Conservation (phyloP, 1,139 yeast species). For the Geotrichum reessii region DNA sequence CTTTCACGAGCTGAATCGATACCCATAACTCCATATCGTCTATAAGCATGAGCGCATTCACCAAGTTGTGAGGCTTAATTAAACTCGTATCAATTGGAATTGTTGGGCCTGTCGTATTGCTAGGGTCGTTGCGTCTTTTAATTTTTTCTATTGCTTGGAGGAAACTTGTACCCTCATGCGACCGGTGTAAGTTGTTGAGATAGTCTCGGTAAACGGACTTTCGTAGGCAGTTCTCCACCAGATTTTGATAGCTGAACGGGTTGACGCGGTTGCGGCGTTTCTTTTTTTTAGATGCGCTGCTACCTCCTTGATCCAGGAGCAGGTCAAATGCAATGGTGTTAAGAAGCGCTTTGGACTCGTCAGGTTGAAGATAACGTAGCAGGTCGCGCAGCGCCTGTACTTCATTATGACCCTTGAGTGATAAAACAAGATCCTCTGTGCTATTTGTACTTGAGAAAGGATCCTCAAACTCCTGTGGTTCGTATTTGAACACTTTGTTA, state of each 20-base stretch:
- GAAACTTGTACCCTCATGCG: not conserved
- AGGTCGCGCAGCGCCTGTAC: slow-evolving; percentile 8
- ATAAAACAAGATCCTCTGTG: not conserved
- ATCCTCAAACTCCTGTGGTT: not conserved
- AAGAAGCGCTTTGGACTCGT: slow-evolving; percentile 11
- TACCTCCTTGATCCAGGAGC: not conserved
- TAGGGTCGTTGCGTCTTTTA: not conserved
- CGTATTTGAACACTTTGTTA: not conserved
- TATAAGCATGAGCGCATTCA: not conserved
- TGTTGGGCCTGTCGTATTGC: not conserved
- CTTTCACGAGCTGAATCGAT: slow-evolving; percentile 2
- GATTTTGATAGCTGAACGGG: slow-evolving; percentile 5
- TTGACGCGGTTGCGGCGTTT: not conserved
- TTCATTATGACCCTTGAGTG: slow-evolving; percentile 1
- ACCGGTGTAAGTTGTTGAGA: not conserved
- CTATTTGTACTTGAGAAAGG: not conserved
- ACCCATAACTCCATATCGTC: slow-evolving; percentile 13
- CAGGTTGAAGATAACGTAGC: slow-evolving; percentile 11
- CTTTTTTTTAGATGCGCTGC: not conserved
- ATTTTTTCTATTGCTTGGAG: not conserved
- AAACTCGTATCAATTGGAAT: not conserved
- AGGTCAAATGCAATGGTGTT: slow-evolving; percentile 6
- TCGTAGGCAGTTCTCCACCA: slow-evolving; percentile 7
- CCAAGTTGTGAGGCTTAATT: not conserved
- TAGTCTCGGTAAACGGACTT: not conserved